Evolutionary conservation across 371 early-diverging fungal genomes (phyloP).

Genomic region (Apophysomyces elegans): DNA sequence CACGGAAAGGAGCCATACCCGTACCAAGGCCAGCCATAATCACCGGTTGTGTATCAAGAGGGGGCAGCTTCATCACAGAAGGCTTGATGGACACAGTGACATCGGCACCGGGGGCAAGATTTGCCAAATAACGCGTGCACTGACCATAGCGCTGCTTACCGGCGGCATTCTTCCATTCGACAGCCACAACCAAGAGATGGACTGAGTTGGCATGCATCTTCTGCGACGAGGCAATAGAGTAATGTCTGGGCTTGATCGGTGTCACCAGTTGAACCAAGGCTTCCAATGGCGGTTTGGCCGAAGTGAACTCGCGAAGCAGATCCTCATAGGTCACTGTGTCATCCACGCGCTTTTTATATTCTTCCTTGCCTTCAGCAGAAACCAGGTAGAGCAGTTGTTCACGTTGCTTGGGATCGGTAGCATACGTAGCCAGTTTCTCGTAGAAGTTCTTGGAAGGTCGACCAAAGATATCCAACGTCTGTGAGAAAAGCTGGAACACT

Average conservation of each 20-base stretch:
- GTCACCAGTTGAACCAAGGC: slow-evolving; percentile 76
- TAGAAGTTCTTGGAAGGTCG: slow-evolving; percentile 94
- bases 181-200: slow-evolving; percentile 88
- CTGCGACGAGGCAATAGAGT: slow-evolving; percentile 92
- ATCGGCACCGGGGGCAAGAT: slow-evolving; percentile 66
- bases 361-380: slow-evolving; percentile 77
- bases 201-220: slow-evolving; percentile 86
- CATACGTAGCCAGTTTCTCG: slow-evolving; percentile 73
- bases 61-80: slow-evolving; percentile 93
- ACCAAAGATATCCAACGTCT: slow-evolving; percentile 90
- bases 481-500: slow-evolving; percentile 79
- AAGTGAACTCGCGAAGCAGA: slow-evolving; percentile 82
- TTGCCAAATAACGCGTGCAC: slow-evolving; percentile 86
- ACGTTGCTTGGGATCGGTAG: slow-evolving; percentile 73
- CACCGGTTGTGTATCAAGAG: slow-evolving; percentile 81
- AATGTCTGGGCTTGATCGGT: slow-evolving; percentile 92
- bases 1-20: slow-evolving; percentile 97
- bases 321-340: slow-evolving; percentile 89
- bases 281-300: slow-evolving; percentile 77
- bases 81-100: slow-evolving; percentile 92
- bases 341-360: slow-evolving; percentile 82
- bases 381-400: slow-evolving; percentile 74
- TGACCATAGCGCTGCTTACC: slow-evolving; percentile 83
- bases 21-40: slow-evolving; percentile 97
- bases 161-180: slow-evolving; percentile 77